Conservation (phyloP, 306 rosid genomes). For the Trifolium subterraneum region DNA sequence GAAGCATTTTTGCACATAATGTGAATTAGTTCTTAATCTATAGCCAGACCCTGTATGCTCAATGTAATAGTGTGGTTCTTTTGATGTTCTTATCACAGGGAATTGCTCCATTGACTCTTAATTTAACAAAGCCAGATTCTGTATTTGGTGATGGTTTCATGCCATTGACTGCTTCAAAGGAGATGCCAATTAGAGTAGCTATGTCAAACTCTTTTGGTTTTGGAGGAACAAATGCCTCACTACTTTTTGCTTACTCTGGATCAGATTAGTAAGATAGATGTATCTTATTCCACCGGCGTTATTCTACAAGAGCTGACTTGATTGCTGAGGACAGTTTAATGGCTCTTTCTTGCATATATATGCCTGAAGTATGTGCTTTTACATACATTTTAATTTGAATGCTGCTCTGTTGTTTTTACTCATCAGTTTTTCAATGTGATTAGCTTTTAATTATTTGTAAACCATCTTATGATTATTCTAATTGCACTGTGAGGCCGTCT, state of each 20-base stretch:
- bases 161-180: slow-evolving; percentile 70
- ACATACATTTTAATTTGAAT: slow-evolving; percentile 4
- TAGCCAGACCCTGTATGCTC: slow-evolving; percentile 25
- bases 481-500: not conserved
- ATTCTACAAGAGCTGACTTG: slow-evolving; percentile 24
- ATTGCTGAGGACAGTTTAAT: slow-evolving; percentile 10
- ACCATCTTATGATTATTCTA: slow-evolving; percentile 5
- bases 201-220: slow-evolving; percentile 95
- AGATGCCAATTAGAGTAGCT: slow-evolving; percentile 72
- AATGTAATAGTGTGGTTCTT: slow-evolving; percentile 2
- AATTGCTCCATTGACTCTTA: slow-evolving; percentile 86
- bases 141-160: slow-evolving; percentile 64
- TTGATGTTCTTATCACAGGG: slow-evolving; percentile 62
- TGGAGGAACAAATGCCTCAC: slow-evolving; percentile 94
- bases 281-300: slow-evolving; percentile 18
- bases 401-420: slow-evolving; percentile 24
- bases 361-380: slow-evolving; percentile 7
- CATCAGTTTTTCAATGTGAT: slow-evolving; percentile 17
- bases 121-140: slow-evolving; percentile 84
- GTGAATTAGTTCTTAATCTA: slow-evolving; percentile 30
- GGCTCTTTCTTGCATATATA: slow-evolving; percentile 6
- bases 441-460: slow-evolving; percentile 5
- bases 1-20: slow-evolving; percentile 26
- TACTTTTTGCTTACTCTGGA: slow-evolving; percentile 68
- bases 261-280: slow-evolving; percentile 27